Percentiles rank a stretch among this genome's conserved stretches.
phyloP scores from a whole-genome alignment of 1,284 basidiomycete species.

The Austropuccinia psidii region DNA sequence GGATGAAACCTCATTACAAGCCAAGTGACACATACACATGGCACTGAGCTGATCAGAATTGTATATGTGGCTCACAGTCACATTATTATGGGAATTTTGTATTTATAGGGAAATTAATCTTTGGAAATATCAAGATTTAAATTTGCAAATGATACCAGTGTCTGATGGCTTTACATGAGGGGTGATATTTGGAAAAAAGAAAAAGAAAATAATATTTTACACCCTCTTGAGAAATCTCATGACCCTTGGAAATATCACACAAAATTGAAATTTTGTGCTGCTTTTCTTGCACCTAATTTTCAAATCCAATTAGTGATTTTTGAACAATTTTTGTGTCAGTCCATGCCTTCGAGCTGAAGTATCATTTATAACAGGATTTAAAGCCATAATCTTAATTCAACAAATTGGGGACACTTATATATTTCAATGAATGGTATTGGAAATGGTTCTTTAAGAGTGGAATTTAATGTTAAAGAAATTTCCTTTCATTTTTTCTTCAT shows the following conservation, averaged over 20 bases:
- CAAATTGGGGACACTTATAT: no score
- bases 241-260: conserved; percentile 35
- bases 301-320: no score
- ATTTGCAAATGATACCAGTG: conserved; percentile 31
- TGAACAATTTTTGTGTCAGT: no score
- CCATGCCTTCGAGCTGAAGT: no score
- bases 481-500: no score
- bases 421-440: no score
- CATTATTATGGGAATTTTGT: not conserved
- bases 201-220: conserved; percentile 32
- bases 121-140: conserved; percentile 20
- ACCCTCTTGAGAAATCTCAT: not conserved
- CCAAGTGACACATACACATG: no score
- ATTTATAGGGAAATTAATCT: not conserved
- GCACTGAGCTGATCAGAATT: not conserved
- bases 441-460: no score
- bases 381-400: not conserved
- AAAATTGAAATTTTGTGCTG: conserved; percentile 9
- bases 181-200: conserved; percentile 33
- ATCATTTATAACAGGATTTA: no score
- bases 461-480: no score
- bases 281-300: not conserved
- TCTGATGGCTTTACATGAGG: conserved; percentile 34
- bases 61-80: not conserved
- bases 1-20: no score